Evolutionary conservation across 2,329 filamentous ascomycete genomes (phyloP).

Genomic region (Ceratocystis lukuohia): DNA sequence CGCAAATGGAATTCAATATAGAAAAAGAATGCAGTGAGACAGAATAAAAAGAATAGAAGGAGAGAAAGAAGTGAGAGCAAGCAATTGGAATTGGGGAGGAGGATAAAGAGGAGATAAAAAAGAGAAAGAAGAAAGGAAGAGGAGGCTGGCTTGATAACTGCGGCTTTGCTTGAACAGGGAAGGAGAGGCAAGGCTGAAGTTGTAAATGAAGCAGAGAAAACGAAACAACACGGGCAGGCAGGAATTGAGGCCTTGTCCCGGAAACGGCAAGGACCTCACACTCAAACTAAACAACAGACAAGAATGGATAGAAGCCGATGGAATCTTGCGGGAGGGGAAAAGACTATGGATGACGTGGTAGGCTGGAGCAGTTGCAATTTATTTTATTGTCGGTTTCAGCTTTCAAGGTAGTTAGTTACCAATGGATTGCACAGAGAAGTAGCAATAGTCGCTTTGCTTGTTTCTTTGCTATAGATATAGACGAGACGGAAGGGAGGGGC

Average conservation of each 20-base stretch:
- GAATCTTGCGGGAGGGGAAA: not conserved
- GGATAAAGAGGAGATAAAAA: not conserved
- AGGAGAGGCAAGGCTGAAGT: slow-evolving; percentile 11
- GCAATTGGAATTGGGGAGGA: not conserved
- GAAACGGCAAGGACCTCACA: slow-evolving; percentile 3
- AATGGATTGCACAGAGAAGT: not conserved
- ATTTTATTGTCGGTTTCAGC: too few species aligned
- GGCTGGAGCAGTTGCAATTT: not conserved
- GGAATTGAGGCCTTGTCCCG: slow-evolving; percentile 8
- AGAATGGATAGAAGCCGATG: not conserved
- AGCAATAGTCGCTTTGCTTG: not conserved
- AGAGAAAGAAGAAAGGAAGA: not conserved
- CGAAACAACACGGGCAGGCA: not conserved
- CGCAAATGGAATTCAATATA: not conserved
- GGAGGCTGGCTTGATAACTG: slow-evolving; percentile 12
- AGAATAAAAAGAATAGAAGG: not conserved
- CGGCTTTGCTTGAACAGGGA: not conserved
- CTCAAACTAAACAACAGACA: not conserved
- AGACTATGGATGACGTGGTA: not conserved
- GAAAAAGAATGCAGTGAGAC: not conserved
- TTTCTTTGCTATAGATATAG: not conserved
- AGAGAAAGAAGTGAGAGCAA: not conserved
- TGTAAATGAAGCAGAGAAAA: slow-evolving; percentile 1
- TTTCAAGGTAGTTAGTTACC: too few species aligned
- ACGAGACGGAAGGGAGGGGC: not conserved